phyloP scores from a whole-genome alignment of 441 rosid species.

The Syzygium malaccense region DNA sequence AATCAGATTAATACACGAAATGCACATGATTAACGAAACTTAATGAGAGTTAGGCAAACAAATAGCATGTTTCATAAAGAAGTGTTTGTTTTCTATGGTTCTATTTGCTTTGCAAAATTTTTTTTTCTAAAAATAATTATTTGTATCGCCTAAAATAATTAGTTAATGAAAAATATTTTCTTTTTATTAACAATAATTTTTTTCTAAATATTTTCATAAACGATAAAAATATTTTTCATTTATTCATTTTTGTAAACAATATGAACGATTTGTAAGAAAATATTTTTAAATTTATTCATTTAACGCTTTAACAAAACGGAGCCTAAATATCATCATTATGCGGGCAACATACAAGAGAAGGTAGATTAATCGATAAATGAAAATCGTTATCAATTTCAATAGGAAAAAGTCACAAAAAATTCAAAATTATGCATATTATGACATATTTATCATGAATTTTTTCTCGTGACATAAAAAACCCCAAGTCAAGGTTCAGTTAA shows the following conservation, averaged over 20 bases:
- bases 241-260: background rate
- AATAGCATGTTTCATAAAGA: background rate
- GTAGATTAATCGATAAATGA: background rate
- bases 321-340: background rate
- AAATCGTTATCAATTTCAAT: no score
- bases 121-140: accelerated
- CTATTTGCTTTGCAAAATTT: background rate
- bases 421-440: no score
- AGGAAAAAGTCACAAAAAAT: no score
- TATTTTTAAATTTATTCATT: background rate
- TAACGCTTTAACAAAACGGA: background rate
- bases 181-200: accelerated
- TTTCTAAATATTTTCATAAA: no score
- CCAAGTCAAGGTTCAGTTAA: no score
- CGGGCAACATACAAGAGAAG: background rate
- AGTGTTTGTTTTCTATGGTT: background rate
- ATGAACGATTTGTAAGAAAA: accelerated
- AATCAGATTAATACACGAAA: background rate
- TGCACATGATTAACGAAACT: background rate
- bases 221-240: background rate
- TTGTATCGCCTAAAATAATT: accelerated
- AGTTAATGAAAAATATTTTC: accelerated
- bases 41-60: background rate
- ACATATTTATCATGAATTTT: no score
- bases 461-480: no score